Percentiles rank a stretch among this genome's conserved stretches.
Evolutionary conservation across 176 grass and related monocot genomes (phyloP).

Genomic region (Oryza longistaminata): DNA sequence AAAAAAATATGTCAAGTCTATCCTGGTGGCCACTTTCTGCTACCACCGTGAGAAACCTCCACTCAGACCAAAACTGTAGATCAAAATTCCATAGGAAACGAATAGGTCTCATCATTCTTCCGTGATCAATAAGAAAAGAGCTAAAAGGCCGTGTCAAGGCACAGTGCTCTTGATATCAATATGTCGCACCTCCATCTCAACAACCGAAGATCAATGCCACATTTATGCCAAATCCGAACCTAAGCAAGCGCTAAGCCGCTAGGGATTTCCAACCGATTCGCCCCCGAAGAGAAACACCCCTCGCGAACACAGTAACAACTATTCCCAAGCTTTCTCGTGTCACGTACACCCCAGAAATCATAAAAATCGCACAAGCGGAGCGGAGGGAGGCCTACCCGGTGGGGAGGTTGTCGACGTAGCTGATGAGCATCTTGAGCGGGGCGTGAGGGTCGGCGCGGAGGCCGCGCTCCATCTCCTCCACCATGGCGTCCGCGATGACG

Average conservation of each 20-base stretch:
- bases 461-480: constrained; percentile 80
- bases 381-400: constrained; percentile 59
- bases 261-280: not conserved
- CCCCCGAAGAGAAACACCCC: not conserved
- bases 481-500: constrained; percentile 88
- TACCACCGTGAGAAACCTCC: not conserved
- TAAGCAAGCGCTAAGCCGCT: not conserved
- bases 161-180: not conserved
- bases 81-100: not conserved
- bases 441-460: constrained; percentile 60
- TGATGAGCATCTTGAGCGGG: constrained; percentile 86
- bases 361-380: not conserved
- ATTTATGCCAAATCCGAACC: constrained; percentile 27
- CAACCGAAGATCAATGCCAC: constrained; percentile 9
- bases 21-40: not conserved
- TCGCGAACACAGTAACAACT: not conserved
- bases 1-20: not conserved
- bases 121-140: constrained; percentile 15
- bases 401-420: constrained; percentile 91
- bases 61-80: not conserved
- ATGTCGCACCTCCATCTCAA: constrained; percentile 3
- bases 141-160: not conserved
- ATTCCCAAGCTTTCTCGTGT: not conserved
- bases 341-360: not conserved
- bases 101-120: not conserved